These are phyloP conservation scores for Kalaharituber pfeilii DNA, from an alignment of 2,329 filamentous ascomycete genomes.

Conservation along the genomic window DNA sequence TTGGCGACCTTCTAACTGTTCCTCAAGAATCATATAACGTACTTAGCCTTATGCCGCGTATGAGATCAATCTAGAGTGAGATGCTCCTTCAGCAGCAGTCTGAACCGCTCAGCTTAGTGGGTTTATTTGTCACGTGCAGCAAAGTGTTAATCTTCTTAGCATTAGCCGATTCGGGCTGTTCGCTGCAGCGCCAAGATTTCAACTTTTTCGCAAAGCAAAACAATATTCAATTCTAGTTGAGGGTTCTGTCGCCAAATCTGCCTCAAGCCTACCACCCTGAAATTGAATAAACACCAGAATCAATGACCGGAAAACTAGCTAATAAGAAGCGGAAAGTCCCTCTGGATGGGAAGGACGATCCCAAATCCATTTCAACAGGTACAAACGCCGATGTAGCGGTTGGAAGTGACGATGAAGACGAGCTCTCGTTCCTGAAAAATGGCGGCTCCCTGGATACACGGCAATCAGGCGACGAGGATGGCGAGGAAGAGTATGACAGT, in stretches of 20 bases:
- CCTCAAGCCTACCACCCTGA: not conserved
- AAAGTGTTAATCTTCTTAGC: too few species aligned
- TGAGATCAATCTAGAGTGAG: too few species aligned
- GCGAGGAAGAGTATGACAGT: slow-evolving; percentile 29
- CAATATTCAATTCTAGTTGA: not conserved
- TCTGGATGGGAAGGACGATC: not conserved
- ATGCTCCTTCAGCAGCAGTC: too few species aligned
- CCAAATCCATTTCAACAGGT: not conserved
- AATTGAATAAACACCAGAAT: not conserved
- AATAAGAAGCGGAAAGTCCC: not conserved
- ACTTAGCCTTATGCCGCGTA: too few species aligned
- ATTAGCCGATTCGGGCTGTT: too few species aligned
- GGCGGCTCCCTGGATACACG: not conserved
- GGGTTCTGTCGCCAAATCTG: not conserved
- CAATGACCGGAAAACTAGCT: not conserved
- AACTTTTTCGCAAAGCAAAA: not conserved
- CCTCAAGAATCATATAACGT: too few species aligned
- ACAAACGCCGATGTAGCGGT: not conserved
- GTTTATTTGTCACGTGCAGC: too few species aligned
- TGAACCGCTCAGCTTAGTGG: too few species aligned
- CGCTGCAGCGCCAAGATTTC: slow-evolving; percentile 1
- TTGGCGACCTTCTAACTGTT: too few species aligned
- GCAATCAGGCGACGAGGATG: slow-evolving; percentile 31
- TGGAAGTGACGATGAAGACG: not conserved
- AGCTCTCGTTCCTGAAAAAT: not conserved